Conservation (phyloP, 805 yeast genomes). For the Suhomyces faveliae region DNA sequence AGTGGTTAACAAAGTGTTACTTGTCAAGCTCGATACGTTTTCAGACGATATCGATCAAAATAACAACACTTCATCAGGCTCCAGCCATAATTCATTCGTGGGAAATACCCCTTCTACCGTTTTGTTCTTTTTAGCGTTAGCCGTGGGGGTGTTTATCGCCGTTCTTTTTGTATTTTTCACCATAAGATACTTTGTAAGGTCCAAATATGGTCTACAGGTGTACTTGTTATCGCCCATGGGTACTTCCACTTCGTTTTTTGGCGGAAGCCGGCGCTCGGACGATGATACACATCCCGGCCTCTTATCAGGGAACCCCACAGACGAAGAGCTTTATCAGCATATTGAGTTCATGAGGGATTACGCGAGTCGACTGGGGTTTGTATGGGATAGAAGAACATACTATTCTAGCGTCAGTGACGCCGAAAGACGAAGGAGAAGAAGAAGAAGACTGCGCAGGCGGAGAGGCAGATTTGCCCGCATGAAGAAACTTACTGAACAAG, state of each 20-base stretch:
- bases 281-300: background rate
- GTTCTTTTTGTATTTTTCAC: conserved; percentile 58
- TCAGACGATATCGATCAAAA: background rate
- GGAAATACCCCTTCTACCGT: conserved; percentile 60
- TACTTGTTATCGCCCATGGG: conserved; percentile 24
- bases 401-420: background rate
- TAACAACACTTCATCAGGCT: background rate
- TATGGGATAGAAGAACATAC: conserved; percentile 18
- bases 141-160: conserved; percentile 61
- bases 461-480: conserved; percentile 43
- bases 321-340: conserved; percentile 34
- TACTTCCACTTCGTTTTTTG: background rate
- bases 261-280: background rate
- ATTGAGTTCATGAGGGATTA: conserved; percentile 34
- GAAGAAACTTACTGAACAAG: conserved; percentile 52
- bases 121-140: conserved; percentile 60
- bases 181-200: conserved; percentile 55
- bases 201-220: conserved; percentile 54
- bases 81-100: conserved; percentile 25
- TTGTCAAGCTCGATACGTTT: background rate
- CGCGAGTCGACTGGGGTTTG: conserved; percentile 23
- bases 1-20: background rate
- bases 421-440: conserved; percentile 6
- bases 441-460: conserved; percentile 41
- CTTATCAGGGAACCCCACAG: conserved; percentile 11